Conservation (phyloP, 192 early-diverging fungal genomes). For the Podila epicladia region DNA sequence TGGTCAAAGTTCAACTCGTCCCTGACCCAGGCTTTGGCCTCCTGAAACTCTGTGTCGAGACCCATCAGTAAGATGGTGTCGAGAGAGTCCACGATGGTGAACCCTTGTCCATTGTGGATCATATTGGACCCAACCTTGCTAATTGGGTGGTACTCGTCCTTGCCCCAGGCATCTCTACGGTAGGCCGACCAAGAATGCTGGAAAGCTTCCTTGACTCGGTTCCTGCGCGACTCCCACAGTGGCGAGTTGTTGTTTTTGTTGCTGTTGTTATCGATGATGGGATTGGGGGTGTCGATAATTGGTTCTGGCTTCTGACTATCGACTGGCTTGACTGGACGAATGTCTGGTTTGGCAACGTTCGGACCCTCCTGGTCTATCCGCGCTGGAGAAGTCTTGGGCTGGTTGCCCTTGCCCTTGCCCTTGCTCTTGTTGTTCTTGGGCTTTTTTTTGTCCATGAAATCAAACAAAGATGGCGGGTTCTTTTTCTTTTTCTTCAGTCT, state of each 20-base stretch:
- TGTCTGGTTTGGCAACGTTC: neutral
- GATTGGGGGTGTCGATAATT: neutral
- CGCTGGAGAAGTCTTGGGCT: neutral
- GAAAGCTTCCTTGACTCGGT: conserved; percentile 74
- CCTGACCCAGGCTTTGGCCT: conserved; percentile 72
- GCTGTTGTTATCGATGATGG: neutral
- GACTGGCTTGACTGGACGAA: neutral
- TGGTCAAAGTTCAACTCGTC: conserved; percentile 74
- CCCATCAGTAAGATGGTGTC: conserved; percentile 89
- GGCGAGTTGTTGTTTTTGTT: neutral
- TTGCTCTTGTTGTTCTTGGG: conserved; percentile 6
- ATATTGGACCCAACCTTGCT: conserved; percentile 74
- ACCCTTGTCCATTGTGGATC: conserved; percentile 70
- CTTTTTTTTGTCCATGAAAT: conserved; percentile 18
- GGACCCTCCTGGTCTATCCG: neutral
- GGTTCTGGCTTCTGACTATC: neutral
- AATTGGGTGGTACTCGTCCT: conserved; percentile 86
- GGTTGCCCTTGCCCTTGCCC: neutral
- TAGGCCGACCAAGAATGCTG: conserved; percentile 85
- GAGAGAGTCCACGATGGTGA: conserved; percentile 86
- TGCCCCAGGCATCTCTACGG: conserved; percentile 76
- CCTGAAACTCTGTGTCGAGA: conserved; percentile 75
- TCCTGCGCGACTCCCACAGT: conserved; percentile 63
- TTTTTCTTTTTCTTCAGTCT: conserved; percentile 41
- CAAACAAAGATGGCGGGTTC: conserved; percentile 33